Conservation (phyloP, 83 land plant species). For the Larix sibirica region DNA sequence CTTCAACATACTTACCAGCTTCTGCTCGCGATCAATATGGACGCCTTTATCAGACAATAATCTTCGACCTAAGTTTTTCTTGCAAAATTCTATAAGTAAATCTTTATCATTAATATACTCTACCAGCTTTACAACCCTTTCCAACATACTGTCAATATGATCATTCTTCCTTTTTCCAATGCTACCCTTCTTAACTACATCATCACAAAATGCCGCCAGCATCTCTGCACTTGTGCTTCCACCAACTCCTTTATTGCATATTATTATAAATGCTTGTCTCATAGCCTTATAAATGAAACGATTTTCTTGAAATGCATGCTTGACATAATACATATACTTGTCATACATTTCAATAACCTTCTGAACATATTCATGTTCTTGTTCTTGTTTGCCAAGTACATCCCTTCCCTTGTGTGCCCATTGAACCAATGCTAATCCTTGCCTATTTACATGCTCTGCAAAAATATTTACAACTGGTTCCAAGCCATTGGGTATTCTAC, state of each 20-base stretch:
- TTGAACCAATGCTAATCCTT: slow-evolving; percentile 42
- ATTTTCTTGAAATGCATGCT: slow-evolving; percentile 81
- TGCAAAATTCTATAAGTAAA: slow-evolving; percentile 27
- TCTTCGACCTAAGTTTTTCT: slow-evolving; percentile 25
- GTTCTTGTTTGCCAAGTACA: slow-evolving; percentile 16
- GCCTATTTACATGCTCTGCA: neutral
- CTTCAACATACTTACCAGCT: slow-evolving; percentile 80
- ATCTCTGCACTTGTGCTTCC: slow-evolving; percentile 86
- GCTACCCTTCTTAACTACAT: slow-evolving; percentile 87
- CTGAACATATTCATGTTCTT: slow-evolving; percentile 39
- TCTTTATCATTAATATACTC: slow-evolving; percentile 72
- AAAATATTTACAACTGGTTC: slow-evolving; percentile 70
- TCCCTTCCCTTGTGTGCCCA: slow-evolving; percentile 24
- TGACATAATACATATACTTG: slow-evolving; percentile 77
- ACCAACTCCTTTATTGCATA: slow-evolving; percentile 82
- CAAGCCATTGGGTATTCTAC: slow-evolving; percentile 58
- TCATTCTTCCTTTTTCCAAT: slow-evolving; percentile 53
- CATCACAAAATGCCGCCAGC: slow-evolving; percentile 87
- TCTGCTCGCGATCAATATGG: slow-evolving; percentile 73
- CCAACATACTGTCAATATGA: slow-evolving; percentile 89
- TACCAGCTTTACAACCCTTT: slow-evolving; percentile 92
- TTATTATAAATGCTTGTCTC: slow-evolving; percentile 83
- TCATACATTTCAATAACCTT: slow-evolving; percentile 87
- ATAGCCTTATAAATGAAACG: slow-evolving; percentile 46
- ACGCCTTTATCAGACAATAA: slow-evolving; percentile 87